Conservation (phyloP, 2,329 filamentous ascomycete genomes). For the Chaetomium olivaceum region DNA sequence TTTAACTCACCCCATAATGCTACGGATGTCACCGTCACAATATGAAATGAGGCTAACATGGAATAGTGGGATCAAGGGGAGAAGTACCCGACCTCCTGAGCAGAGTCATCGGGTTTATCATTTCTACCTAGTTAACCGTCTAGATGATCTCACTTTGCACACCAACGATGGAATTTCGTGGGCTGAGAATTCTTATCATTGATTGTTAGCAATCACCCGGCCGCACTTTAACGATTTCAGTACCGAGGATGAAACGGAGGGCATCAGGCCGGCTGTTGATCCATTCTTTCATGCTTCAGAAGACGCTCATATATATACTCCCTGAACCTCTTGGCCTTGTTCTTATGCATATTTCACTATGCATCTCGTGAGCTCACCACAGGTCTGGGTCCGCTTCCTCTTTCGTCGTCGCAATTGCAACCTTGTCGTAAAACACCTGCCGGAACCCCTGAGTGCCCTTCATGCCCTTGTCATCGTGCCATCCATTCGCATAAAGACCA, state of each 20-base stretch:
- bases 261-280: neutral
- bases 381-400: constrained; percentile 41
- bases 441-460: constrained; percentile 45
- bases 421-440: constrained; percentile 53
- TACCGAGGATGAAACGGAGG: too few species aligned
- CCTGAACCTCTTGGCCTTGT: neutral
- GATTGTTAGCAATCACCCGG: too few species aligned
- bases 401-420: constrained; percentile 46
- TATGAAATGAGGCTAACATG: neutral
- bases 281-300: neutral
- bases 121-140: too few species aligned
- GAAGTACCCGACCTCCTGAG: constrained; percentile 15
- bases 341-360: neutral
- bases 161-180: too few species aligned
- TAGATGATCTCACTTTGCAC: too few species aligned
- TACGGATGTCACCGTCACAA: neutral
- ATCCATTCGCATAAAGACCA: constrained; percentile 53
- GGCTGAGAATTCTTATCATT: too few species aligned
- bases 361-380: neutral
- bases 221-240: too few species aligned
- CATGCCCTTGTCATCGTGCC: constrained; percentile 47
- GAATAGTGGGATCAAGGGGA: constrained; percentile 27
- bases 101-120: neutral
- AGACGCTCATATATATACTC: neutral
- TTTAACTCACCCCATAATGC: too few species aligned